A percentile compares a stretch with the other conserved stretches of the same genome.
These are phyloP conservation scores for Botrytis pseudocinerea DNA, from an alignment of 2,329 filamentous ascomycete genomes.

Conservation along the genomic window DNA sequence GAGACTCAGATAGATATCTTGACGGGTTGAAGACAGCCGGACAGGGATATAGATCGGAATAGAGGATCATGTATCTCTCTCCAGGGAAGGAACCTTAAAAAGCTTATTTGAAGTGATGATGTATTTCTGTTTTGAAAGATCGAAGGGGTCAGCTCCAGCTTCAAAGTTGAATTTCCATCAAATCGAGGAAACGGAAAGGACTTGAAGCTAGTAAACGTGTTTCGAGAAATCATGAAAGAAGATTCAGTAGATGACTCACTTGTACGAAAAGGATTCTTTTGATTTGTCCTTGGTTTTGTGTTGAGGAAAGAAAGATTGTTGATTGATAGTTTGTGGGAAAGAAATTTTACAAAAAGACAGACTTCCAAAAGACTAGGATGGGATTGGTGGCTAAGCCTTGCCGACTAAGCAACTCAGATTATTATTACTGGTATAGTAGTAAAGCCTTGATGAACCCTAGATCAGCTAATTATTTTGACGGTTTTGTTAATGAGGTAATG, in stretches of 20 bases:
- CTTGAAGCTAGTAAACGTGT: background rate
- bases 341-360: background rate
- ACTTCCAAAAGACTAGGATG: background rate
- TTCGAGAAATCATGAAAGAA: background rate
- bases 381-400: background rate
- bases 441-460: accelerated
- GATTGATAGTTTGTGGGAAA: background rate
- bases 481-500: background rate
- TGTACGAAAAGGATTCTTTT: background rate
- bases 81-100: background rate
- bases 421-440: background rate
- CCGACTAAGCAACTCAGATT: background rate
- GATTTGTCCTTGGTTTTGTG: background rate
- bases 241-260: background rate
- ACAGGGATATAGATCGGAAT: too few relatives aligned
- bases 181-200: background rate
- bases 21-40: background rate
- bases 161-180: background rate
- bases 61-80: background rate
- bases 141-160: background rate
- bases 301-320: background rate
- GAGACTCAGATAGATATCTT: background rate
- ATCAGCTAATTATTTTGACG: background rate
- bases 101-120: background rate
- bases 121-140: background rate